A percentile compares a stretch with the other conserved stretches of the same genome.
Conservation (phyloP, 192 early-diverging fungal species). For the Coemansia sp. region DNA sequence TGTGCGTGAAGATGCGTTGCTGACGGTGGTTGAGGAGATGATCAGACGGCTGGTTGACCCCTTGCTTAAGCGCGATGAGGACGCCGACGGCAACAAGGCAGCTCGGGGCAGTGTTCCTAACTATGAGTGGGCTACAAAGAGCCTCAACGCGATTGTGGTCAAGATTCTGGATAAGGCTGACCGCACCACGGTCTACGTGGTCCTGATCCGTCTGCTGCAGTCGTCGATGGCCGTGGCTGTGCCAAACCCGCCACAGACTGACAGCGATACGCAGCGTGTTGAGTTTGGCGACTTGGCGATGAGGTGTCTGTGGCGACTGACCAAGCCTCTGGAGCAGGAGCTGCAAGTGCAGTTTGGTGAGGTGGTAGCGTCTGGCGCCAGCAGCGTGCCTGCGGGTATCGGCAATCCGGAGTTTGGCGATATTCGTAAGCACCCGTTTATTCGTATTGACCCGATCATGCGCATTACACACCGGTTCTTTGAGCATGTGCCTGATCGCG, state of each 20-base stretch:
- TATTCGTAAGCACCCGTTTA: constrained; percentile 12
- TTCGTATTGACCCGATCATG: constrained; percentile 56
- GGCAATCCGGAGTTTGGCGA: constrained; percentile 19
- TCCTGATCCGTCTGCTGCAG: constrained; percentile 73
- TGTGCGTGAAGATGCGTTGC: constrained; percentile 66
- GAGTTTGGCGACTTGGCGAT: constrained; percentile 84
- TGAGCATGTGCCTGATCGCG: constrained; percentile 71
- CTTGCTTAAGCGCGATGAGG: constrained; percentile 56
- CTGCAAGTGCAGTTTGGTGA: constrained; percentile 63
- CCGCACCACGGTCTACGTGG: constrained; percentile 74
- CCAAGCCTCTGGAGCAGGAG: constrained; percentile 80
- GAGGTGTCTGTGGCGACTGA: constrained; percentile 97
- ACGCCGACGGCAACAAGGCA: constrained; percentile 9
- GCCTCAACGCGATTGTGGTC: constrained; percentile 83
- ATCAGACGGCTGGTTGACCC: constrained; percentile 82
- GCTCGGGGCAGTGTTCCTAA: not conserved
- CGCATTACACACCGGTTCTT: constrained; percentile 83
- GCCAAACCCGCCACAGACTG: constrained; percentile 58
- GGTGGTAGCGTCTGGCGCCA: constrained; percentile 48
- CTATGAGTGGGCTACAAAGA: constrained; percentile 18
- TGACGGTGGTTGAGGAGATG: constrained; percentile 74
- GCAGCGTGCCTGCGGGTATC: not conserved
- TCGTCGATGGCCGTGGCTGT: constrained; percentile 57
- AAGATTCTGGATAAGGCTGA: constrained; percentile 88
- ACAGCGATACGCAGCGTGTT: constrained; percentile 60